Percentiles rank a stretch among this genome's conserved stretches.
phyloP scores from a whole-genome alignment of 2,329 filamentous ascomycete genomes.

The Aspergillus sp. region DNA sequence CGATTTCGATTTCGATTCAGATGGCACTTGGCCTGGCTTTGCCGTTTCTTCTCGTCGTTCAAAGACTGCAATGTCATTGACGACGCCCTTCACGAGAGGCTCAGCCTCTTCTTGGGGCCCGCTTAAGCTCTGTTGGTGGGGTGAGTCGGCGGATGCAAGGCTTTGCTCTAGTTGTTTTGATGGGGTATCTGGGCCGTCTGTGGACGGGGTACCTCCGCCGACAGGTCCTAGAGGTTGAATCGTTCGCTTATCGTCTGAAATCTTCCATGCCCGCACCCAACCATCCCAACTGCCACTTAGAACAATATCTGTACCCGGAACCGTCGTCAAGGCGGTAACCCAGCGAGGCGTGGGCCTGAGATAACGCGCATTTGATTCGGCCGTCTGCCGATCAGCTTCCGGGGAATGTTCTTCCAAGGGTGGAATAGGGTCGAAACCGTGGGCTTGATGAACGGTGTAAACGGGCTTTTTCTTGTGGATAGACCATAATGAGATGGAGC shows the following conservation, averaged over 20 bases:
- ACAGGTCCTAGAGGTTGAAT: constrained; percentile 72
- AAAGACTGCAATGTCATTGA: constrained; percentile 86
- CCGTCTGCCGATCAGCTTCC: constrained; percentile 63
- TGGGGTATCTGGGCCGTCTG: constrained; percentile 25
- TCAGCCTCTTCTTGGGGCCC: constrained; percentile 23
- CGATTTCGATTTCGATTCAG: constrained; percentile 24
- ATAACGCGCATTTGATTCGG: constrained; percentile 42
- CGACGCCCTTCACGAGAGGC: constrained; percentile 65
- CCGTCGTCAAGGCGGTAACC: constrained; percentile 82
- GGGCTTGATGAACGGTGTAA: constrained; percentile 74
- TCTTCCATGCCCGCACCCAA: constrained; percentile 77
- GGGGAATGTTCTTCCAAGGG: constrained; percentile 69
- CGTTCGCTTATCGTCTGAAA: constrained; percentile 78
- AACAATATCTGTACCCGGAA: constrained; percentile 88
- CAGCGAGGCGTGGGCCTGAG: constrained; percentile 70
- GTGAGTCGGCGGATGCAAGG: constrained; percentile 26
- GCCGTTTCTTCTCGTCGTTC: constrained; percentile 63
- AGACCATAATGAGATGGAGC: constrained; percentile 81
- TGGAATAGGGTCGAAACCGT: constrained; percentile 76
- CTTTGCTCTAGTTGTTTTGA: constrained; percentile 36
- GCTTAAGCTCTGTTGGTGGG: constrained; percentile 16
- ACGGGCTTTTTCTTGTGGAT: constrained; percentile 93
- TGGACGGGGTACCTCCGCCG: constrained; percentile 37
- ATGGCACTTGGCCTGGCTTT: constrained; percentile 22
- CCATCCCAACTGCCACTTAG: constrained; percentile 95